Conservation (phyloP, 75 land plant species). For the Pseudotsuga menziesii region DNA sequence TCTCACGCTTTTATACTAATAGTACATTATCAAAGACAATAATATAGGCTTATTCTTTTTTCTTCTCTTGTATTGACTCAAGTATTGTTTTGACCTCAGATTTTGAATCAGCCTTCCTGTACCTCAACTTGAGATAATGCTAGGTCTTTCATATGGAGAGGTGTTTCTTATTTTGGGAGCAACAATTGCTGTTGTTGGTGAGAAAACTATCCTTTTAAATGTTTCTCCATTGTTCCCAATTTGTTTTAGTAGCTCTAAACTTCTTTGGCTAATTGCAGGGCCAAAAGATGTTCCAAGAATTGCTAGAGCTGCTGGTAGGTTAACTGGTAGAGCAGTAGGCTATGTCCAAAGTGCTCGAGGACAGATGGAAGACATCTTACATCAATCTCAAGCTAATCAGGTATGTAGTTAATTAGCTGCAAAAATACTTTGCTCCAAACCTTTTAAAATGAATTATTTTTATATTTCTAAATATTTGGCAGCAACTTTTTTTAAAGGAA, state of each 20-base stretch:
- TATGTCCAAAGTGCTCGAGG: constrained; percentile 77
- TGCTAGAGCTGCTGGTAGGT: constrained; percentile 71
- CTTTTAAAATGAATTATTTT: neutral
- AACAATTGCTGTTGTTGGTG: constrained; percentile 67
- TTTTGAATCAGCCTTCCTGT: no score
- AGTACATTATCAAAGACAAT: no score
- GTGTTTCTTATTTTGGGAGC: constrained; percentile 66
- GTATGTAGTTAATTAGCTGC: constrained; percentile 21
- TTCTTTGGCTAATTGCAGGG: constrained; percentile 31
- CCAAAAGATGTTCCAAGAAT: constrained; percentile 80
- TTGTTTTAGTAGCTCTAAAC: constrained; percentile 8
- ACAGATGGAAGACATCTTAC: constrained; percentile 64
- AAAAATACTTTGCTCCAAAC: neutral
- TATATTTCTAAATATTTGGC: neutral
- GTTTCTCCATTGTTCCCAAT: neutral
- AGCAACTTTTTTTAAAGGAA: neutral
- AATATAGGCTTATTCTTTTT: no score
- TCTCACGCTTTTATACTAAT: no score
- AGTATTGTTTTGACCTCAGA: no score
- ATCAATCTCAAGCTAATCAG: constrained; percentile 68
- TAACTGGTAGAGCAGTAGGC: constrained; percentile 76
- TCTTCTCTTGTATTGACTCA: no score
- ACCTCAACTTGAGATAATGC: no score
- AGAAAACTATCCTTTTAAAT: neutral
- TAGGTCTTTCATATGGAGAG: constrained; percentile 62